phyloP scores from a whole-genome alignment of 1,284 basidiomycete species.

The Ganoderma multipileum region DNA sequence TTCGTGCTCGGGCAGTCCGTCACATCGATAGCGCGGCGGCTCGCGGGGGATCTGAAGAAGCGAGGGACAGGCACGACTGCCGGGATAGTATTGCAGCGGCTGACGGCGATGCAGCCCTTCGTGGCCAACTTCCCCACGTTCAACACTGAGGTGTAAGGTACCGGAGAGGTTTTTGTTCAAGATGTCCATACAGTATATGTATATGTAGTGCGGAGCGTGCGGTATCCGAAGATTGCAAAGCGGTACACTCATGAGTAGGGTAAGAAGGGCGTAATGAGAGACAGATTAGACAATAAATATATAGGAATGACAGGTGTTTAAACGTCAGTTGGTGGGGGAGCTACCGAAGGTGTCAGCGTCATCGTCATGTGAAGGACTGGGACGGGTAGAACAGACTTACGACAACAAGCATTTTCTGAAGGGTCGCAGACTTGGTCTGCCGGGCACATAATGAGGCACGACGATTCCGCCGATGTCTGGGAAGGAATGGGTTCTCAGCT shows the following conservation, averaged over 20 bases:
- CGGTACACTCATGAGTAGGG: background rate
- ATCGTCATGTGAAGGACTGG: conserved; percentile 1
- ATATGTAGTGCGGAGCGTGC: background rate
- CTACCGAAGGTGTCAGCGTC: conserved; percentile 37
- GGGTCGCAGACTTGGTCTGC: conserved; percentile 72
- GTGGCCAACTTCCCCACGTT: conserved; percentile 78
- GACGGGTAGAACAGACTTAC: conserved; percentile 53
- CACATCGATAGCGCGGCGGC: conserved; percentile 63
- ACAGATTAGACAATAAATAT: conserved; percentile 7
- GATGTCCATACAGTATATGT: background rate
- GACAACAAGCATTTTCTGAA: conserved; percentile 78
- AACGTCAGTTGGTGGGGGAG: conserved; percentile 54
- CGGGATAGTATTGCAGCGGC: conserved; percentile 58
- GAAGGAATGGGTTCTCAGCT: conserved; percentile 7
- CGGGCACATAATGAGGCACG: conserved; percentile 55
- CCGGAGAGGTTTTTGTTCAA: background rate
- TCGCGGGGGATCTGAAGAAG: conserved; percentile 63
- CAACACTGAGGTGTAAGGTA: conserved; percentile 46
- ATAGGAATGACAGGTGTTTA: conserved; percentile 22
- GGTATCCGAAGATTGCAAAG: background rate
- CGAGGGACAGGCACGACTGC: conserved; percentile 60
- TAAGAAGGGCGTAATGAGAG: background rate
- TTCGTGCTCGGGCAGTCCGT: conserved; percentile 65
- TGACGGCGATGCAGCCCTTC: conserved; percentile 69
- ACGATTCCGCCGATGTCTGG: conserved; percentile 41